phyloP scores from a whole-genome alignment of 768 basidiomycete species.

The Candolleomyces aberdarensis region DNA sequence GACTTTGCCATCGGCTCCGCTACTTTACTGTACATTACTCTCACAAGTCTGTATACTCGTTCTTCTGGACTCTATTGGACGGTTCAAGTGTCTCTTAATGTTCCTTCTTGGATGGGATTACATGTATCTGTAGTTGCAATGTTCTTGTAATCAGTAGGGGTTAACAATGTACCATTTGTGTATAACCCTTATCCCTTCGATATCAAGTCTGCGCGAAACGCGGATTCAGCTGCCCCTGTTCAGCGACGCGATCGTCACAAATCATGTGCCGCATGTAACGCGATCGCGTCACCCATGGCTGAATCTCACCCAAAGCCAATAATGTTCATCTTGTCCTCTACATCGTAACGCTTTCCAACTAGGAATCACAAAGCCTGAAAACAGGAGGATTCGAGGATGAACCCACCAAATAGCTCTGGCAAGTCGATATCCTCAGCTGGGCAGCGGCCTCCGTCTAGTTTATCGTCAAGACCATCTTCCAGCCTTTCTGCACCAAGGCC shows the following conservation, averaged over 20 bases:
- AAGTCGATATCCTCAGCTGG: not conserved
- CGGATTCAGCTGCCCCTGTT: no score
- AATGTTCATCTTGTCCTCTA: no score
- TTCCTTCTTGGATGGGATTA: no score
- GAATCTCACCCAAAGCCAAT: no score
- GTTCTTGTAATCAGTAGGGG: no score
- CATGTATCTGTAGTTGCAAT: no score
- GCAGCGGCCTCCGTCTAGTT: constrained; percentile 15
- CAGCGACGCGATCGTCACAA: not conserved
- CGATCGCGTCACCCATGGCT: no score
- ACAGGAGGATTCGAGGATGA: not conserved
- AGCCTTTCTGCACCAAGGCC: constrained; percentile 40
- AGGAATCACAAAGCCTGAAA: not conserved
- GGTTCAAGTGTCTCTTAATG: not conserved
- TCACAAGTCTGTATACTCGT: not conserved
- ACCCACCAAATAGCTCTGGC: not conserved
- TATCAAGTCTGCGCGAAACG: not conserved
- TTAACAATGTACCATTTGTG: no score
- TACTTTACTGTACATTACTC: not conserved
- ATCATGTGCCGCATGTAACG: not conserved
- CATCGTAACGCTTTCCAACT: no score
- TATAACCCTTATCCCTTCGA: no score
- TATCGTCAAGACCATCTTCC: constrained; percentile 37
- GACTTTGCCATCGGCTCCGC: not conserved
- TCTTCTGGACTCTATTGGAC: not conserved